A percentile compares a stretch with the other conserved stretches of the same genome.
phyloP scores from a whole-genome alignment of 179 eudicot species.

The Sideroxylon spinosum region DNA sequence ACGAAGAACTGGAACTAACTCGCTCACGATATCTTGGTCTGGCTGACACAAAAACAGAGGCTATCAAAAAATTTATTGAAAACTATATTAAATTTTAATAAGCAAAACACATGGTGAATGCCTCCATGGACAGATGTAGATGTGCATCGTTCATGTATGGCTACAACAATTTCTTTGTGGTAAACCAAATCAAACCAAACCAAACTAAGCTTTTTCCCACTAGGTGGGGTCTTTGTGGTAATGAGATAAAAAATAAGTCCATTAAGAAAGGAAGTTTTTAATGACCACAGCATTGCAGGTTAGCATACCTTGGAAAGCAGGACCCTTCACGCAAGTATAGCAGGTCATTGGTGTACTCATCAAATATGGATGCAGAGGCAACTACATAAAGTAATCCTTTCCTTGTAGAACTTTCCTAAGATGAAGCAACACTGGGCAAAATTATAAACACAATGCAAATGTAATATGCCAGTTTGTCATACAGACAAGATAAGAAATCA shows the following conservation, averaged over 20 bases:
- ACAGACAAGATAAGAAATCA: background rate
- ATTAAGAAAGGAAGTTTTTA: background rate
- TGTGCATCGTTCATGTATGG: background rate
- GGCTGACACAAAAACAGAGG: constrained; percentile 23
- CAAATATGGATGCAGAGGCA: constrained; percentile 25
- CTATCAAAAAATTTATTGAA: constrained; percentile 12
- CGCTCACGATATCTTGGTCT: constrained; percentile 27
- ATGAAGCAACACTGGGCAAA: constrained; percentile 2
- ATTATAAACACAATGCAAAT: background rate
- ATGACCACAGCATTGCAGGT: background rate
- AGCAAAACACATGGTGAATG: background rate
- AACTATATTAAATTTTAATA: background rate
- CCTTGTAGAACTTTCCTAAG: constrained; percentile 25
- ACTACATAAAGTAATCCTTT: constrained; percentile 24
- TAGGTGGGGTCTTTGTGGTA: background rate
- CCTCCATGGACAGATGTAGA: background rate
- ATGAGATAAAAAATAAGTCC: background rate
- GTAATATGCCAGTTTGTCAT: background rate
- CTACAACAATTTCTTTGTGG: background rate
- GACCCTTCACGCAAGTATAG: constrained; percentile 32
- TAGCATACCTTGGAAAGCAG: constrained; percentile 30
- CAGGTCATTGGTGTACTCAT: constrained; percentile 32
- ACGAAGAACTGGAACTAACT: constrained; percentile 15
- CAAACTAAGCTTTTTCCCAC: too few species aligned
- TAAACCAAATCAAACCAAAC: too few species aligned